A percentile compares a stretch with the other conserved stretches of the same genome.
Conservation (phyloP, 176 grass and related monocot species). For the Tillandsia fasciculata region DNA sequence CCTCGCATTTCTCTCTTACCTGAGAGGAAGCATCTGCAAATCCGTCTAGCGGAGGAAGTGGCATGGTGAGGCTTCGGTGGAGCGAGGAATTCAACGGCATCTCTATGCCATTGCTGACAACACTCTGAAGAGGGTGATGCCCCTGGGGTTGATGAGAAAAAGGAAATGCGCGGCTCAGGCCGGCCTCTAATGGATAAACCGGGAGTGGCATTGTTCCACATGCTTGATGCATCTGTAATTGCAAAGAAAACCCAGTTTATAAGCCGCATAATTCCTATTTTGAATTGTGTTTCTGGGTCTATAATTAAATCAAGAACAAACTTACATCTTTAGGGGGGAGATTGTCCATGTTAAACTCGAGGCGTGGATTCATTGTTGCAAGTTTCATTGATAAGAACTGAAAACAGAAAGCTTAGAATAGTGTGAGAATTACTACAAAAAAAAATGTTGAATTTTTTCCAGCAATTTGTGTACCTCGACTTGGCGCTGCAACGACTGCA, state of each 20-base stretch:
- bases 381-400: constrained; percentile 77
- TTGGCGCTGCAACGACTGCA: constrained; percentile 63
- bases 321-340: constrained; percentile 30
- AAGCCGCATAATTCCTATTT: not conserved
- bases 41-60: constrained; percentile 4
- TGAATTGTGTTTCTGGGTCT: not conserved
- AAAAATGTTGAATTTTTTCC: no score
- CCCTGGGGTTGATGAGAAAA: constrained; percentile 5
- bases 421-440: not conserved
- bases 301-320: not conserved
- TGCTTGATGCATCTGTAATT: constrained; percentile 9
- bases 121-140: constrained; percentile 1
- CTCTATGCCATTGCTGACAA: not conserved
- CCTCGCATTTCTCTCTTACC: not conserved
- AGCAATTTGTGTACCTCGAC: constrained; percentile 35
- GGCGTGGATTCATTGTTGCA: constrained; percentile 32
- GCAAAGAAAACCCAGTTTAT: not conserved
- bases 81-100: not conserved
- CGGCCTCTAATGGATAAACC: constrained; percentile 6
- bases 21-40: constrained; percentile 3
- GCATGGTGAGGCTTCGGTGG: not conserved
- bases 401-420: not conserved
- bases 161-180: not conserved
- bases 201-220: not conserved
- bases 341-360: constrained; percentile 16